Percentiles rank a stretch among this genome's conserved stretches.
Conservation (phyloP, 2,329 filamentous ascomycete genomes). For the Sporothrix curviconia region DNA sequence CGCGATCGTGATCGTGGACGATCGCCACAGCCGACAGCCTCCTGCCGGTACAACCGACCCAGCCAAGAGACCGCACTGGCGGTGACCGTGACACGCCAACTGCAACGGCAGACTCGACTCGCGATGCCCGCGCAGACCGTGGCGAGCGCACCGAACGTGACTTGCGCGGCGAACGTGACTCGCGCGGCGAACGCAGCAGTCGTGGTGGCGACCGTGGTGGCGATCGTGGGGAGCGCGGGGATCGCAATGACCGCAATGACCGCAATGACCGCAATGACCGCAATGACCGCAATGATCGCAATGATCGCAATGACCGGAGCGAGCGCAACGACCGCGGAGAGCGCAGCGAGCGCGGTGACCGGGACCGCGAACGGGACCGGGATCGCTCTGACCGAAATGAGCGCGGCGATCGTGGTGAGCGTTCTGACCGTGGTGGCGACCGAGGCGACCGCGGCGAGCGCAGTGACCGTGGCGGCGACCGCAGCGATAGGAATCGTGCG, state of each 20-base stretch:
- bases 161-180: neutral
- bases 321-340: neutral
- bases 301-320: neutral
- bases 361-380: conserved; percentile 31
- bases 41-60: neutral
- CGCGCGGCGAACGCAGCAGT: neutral
- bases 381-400: conserved; percentile 23
- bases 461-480: conserved; percentile 23
- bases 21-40: conserved; percentile 36
- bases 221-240: too few relatives aligned
- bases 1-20: conserved; percentile 33
- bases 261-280: conserved; percentile 3
- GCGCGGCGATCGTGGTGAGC: conserved; percentile 18
- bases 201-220: neutral
- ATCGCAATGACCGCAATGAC: conserved; percentile 22
- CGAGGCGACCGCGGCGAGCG: neutral
- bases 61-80: neutral
- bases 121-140: neutral
- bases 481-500: conserved; percentile 5
- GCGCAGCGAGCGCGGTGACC: conserved; percentile 16
- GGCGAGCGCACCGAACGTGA: neutral
- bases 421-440: neutral
- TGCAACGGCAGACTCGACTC: neutral
- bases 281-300: neutral
- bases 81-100: neutral